Conservation (phyloP, 805 yeast species). For the Diddensiella santjacobensis region DNA sequence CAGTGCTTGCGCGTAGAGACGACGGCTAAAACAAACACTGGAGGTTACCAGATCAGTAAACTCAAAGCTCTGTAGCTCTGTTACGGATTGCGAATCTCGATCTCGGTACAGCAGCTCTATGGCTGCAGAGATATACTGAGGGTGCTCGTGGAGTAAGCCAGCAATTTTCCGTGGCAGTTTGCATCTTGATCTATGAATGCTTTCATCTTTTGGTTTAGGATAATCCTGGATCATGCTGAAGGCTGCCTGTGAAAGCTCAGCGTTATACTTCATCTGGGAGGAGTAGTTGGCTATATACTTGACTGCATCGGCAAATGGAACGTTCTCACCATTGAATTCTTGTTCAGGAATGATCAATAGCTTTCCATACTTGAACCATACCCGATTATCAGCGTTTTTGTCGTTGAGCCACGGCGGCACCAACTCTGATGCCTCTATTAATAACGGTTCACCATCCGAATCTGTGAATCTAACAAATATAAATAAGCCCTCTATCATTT, state of each 20-base stretch:
- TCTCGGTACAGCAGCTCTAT: slow-evolving; percentile 18
- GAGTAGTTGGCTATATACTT: background rate
- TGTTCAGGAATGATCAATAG: slow-evolving; percentile 20
- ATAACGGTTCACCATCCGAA: slow-evolving; percentile 53
- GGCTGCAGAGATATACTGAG: slow-evolving; percentile 24
- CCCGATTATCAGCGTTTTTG: slow-evolving; percentile 44
- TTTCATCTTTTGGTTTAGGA: slow-evolving; percentile 17
- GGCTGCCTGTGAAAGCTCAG: slow-evolving; percentile 7
- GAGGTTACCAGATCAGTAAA: slow-evolving; percentile 23
- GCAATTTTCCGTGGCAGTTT: slow-evolving; percentile 26
- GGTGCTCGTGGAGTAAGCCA: slow-evolving; percentile 20
- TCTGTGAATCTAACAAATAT: slow-evolving; percentile 35
- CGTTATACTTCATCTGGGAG: background rate
- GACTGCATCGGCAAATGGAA: slow-evolving; percentile 7
- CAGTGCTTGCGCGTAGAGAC: slow-evolving; percentile 25
- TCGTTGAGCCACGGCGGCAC: slow-evolving; percentile 50
- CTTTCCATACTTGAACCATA: slow-evolving; percentile 26
- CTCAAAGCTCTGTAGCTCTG: slow-evolving; percentile 16
- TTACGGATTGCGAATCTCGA: slow-evolving; percentile 18
- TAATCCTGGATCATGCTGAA: slow-evolving; percentile 12
- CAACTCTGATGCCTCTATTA: slow-evolving; percentile 46
- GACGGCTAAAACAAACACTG: slow-evolving; percentile 21
- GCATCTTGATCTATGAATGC: slow-evolving; percentile 23
- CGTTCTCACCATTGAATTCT: slow-evolving; percentile 1
- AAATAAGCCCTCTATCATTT: background rate